phyloP scores from a whole-genome alignment of 2,329 filamentous ascomycete genomes.

The Bipolaris victoriae region DNA sequence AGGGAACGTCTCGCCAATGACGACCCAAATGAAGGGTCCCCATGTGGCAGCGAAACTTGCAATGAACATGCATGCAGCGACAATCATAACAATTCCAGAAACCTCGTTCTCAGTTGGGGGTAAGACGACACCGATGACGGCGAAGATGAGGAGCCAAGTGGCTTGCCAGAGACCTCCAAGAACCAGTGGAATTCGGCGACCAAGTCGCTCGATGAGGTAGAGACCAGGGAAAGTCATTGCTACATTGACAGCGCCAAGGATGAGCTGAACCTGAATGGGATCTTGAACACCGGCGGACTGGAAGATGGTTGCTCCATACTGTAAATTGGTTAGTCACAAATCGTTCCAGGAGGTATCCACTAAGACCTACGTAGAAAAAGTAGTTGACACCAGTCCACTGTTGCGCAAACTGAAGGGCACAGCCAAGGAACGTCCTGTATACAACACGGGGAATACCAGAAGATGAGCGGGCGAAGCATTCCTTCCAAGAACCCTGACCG shows the following conservation, averaged over 20 bases:
- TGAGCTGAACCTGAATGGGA: constrained; percentile 56
- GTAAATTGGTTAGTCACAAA: constrained; percentile 33
- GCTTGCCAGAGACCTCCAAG: constrained; percentile 72
- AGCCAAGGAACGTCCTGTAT: constrained; percentile 41
- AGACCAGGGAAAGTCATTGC: constrained; percentile 70
- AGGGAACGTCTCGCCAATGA: constrained; percentile 48
- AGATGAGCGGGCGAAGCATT: constrained; percentile 42
- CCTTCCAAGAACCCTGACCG: constrained; percentile 38
- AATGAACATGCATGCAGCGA: constrained; percentile 76
- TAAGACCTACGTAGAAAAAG: constrained; percentile 49
- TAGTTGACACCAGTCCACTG: constrained; percentile 58
- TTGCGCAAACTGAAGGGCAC: constrained; percentile 40
- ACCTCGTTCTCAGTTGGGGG: constrained; percentile 43
- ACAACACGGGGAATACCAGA: constrained; percentile 50
- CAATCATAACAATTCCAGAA: constrained; percentile 72
- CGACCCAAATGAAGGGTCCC: constrained; percentile 63
- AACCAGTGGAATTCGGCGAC: constrained; percentile 71
- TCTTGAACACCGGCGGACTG: constrained; percentile 69
- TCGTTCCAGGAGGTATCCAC: constrained; percentile 35
- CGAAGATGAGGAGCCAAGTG: constrained; percentile 68
- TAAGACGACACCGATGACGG: constrained; percentile 50
- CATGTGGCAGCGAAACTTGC: constrained; percentile 71
- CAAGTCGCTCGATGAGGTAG: constrained; percentile 71
- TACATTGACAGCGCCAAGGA: constrained; percentile 67
- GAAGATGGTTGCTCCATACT: constrained; percentile 72